phyloP scores from a whole-genome alignment of 2,329 filamentous ascomycete genomes.

The Colletotrichum euphorbiae region DNA sequence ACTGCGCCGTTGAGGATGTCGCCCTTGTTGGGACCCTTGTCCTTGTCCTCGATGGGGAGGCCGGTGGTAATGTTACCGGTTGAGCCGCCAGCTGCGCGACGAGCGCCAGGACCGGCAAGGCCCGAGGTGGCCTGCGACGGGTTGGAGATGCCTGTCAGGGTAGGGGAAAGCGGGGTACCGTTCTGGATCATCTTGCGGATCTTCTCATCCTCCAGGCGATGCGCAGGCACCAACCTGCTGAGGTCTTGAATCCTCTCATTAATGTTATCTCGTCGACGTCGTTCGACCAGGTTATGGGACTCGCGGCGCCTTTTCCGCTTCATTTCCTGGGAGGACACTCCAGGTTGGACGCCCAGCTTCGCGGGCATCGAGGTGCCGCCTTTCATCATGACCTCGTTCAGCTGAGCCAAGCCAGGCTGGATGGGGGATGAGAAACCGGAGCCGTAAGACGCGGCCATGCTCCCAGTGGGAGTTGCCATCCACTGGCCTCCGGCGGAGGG shows the following conservation, averaged over 20 bases:
- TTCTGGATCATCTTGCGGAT: slow-evolving; percentile 94
- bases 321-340: slow-evolving; percentile 86
- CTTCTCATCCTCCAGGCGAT: slow-evolving; percentile 96
- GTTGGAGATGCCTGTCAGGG: slow-evolving; percentile 75
- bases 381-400: slow-evolving; percentile 89
- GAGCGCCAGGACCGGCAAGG: slow-evolving; percentile 84
- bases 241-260: slow-evolving; percentile 98
- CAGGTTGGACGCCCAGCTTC: slow-evolving; percentile 74
- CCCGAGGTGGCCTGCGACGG: slow-evolving; percentile 87
- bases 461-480: slow-evolving; percentile 84
- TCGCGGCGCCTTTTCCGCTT: slow-evolving; percentile 92
- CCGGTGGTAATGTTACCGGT: slow-evolving; percentile 91
- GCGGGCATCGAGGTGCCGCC: slow-evolving; percentile 90
- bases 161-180: slow-evolving; percentile 88
- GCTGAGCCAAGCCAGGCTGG: slow-evolving; percentile 76
- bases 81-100: slow-evolving; percentile 77
- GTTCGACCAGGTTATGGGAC: slow-evolving; percentile 96
- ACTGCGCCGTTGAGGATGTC: slow-evolving; percentile 98
- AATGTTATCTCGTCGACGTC: slow-evolving; percentile 95
- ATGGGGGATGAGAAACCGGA: slow-evolving; percentile 90
- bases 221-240: slow-evolving; percentile 89
- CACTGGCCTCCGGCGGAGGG: slow-evolving; percentile 81
- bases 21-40: slow-evolving; percentile 98
- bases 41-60: slow-evolving; percentile 93
- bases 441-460: slow-evolving; percentile 86